phyloP scores from a whole-genome alignment of 257 asterid genomes.

The Salvia hispanica region DNA sequence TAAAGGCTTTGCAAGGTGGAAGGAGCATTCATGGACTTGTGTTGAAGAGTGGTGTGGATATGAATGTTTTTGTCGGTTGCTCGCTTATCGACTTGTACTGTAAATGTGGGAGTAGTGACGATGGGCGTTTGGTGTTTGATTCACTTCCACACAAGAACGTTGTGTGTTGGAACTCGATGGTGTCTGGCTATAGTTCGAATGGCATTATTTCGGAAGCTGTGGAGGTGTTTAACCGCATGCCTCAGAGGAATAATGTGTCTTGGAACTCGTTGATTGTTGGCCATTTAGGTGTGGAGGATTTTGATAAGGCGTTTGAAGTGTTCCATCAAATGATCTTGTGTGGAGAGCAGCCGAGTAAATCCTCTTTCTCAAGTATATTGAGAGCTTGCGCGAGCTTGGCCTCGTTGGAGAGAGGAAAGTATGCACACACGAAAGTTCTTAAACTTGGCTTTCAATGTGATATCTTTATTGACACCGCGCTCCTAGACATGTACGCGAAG shows the following conservation, averaged over 20 bases:
- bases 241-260: slow-evolving; percentile 53
- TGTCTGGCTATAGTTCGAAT: slow-evolving; percentile 68
- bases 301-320: slow-evolving; percentile 47
- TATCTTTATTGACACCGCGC: slow-evolving; percentile 66
- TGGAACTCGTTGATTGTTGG: slow-evolving; percentile 83
- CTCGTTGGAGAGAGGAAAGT: slow-evolving; percentile 63
- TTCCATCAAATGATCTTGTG: slow-evolving; percentile 61
- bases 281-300: slow-evolving; percentile 46
- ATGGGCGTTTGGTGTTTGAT: slow-evolving; percentile 57
- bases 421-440: slow-evolving; percentile 55
- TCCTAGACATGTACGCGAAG: slow-evolving; percentile 77
- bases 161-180: slow-evolving; percentile 77
- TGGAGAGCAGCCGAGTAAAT: slow-evolving; percentile 62
- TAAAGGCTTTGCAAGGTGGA: slow-evolving; percentile 59
- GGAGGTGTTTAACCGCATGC: slow-evolving; percentile 56
- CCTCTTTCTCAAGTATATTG: slow-evolving; percentile 72
- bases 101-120: slow-evolving; percentile 60
- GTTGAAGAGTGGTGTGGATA: slow-evolving; percentile 54
- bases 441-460: slow-evolving; percentile 66
- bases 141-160: slow-evolving; percentile 51
- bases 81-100: slow-evolving; percentile 69
- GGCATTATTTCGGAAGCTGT: slow-evolving; percentile 57
- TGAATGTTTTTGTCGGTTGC: slow-evolving; percentile 52
- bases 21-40: slow-evolving; percentile 59
- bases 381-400: slow-evolving; percentile 74